phyloP scores from a whole-genome alignment of 1,284 basidiomycete species.

The Laetiporus sulphureus region DNA sequence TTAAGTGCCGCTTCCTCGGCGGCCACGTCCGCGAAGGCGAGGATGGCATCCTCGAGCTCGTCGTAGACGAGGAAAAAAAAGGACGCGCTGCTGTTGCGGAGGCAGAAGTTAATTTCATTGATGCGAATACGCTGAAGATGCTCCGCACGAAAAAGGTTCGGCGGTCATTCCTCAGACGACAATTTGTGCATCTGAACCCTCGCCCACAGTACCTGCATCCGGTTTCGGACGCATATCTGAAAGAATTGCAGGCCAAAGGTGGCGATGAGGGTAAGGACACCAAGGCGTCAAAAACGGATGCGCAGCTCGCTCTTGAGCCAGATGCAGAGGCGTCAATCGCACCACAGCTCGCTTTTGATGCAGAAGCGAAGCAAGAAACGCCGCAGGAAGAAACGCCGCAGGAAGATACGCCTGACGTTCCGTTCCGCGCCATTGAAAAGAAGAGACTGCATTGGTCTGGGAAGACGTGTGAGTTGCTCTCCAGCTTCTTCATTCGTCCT shows the following conservation, averaged over 20 bases:
- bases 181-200: slow-evolving; percentile 1
- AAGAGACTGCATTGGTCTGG: slow-evolving; percentile 82
- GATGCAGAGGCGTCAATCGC: too few relatives aligned
- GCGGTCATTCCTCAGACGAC: background rate
- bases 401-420: slow-evolving; percentile 58
- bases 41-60: slow-evolving; percentile 33
- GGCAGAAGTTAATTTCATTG: slow-evolving; percentile 74
- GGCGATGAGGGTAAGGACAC: slow-evolving; percentile 29
- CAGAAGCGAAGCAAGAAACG: slow-evolving; percentile 1
- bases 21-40: slow-evolving; percentile 54
- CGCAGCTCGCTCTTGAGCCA: slow-evolving; percentile 1
- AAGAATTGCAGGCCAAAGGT: slow-evolving; percentile 42
- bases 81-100: slow-evolving; percentile 42
- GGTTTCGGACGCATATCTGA: slow-evolving; percentile 62
- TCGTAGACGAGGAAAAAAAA: slow-evolving; percentile 54
- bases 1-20: slow-evolving; percentile 88
- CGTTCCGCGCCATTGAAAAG: slow-evolving; percentile 76
- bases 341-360: background rate
- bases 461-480: slow-evolving; percentile 63
- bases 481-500: background rate
- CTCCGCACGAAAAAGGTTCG: slow-evolving; percentile 64
- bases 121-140: slow-evolving; percentile 46
- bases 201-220: slow-evolving; percentile 56
- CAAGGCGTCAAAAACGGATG: slow-evolving; percentile 13
- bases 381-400: slow-evolving; percentile 23